These are phyloP conservation scores for Ministeria vibrans DNA, from an alignment of 78 protist genomes.

Conservation along the genomic window DNA sequence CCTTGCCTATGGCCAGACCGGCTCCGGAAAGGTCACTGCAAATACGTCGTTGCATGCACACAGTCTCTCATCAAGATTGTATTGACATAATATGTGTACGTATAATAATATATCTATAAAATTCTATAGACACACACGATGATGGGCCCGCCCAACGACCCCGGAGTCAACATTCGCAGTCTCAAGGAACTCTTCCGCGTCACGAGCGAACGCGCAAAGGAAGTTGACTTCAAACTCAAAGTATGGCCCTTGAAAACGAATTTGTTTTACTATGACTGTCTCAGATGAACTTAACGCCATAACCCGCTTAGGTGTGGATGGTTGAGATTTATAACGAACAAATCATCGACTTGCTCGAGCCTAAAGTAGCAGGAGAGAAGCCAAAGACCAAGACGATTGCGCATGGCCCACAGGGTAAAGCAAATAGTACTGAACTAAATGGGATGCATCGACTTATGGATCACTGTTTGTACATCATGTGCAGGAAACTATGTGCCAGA, in stretches of 20 bases:
- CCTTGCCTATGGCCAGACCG: constrained; percentile 54
- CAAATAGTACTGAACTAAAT: too few species aligned
- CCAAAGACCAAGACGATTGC: too few species aligned
- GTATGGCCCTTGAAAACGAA: too few species aligned
- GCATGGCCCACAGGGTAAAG: too few species aligned
- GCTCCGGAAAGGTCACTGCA: too few species aligned
- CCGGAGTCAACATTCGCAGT: constrained; percentile 23
- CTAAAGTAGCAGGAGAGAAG: too few species aligned
- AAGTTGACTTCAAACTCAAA: too few species aligned
- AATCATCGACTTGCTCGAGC: constrained; percentile 37
- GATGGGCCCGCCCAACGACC: constrained; percentile 30
- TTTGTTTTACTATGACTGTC: neutral
- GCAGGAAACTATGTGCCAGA: too few species aligned
- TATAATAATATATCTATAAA: too few species aligned
- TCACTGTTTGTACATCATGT: too few species aligned
- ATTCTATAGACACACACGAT: constrained; percentile 57
- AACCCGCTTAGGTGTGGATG: neutral
- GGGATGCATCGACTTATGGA: too few species aligned
- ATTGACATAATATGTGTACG: neutral
- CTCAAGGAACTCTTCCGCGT: neutral
- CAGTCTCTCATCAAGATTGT: neutral
- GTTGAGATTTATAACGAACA: constrained; percentile 53
- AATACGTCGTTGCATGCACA: neutral
- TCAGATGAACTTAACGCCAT: neutral
- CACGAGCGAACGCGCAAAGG: neutral